Conservation (phyloP, 768 basidiomycete species). For the Naganishia onofrii region DNA sequence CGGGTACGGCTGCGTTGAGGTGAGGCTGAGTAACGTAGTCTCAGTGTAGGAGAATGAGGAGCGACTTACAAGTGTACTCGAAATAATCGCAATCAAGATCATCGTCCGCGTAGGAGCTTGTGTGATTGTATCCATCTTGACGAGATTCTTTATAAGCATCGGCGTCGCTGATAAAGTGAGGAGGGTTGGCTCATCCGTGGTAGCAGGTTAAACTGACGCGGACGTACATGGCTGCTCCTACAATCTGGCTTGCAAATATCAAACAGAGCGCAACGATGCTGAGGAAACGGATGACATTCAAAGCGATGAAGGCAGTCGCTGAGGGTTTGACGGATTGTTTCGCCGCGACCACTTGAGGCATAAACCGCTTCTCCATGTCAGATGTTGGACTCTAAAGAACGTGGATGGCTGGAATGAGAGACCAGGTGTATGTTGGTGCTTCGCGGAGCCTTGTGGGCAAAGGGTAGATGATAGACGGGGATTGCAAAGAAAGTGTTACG, state of each 20-base stretch:
- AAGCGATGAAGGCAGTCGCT: conserved; percentile 54
- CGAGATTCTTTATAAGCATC: conserved; percentile 42
- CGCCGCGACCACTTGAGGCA: conserved; percentile 10
- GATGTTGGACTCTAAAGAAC: neutral
- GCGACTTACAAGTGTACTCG: conserved; percentile 54
- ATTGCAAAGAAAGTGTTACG: neutral
- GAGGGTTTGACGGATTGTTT: conserved; percentile 35
- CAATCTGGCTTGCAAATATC: conserved; percentile 66
- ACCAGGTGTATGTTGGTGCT: too few species aligned
- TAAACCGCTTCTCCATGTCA: conserved; percentile 14
- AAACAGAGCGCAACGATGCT: conserved; percentile 76
- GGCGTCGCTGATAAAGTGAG: conserved; percentile 40
- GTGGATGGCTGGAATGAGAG: neutral
- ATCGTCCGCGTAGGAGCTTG: conserved; percentile 27
- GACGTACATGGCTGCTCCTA: conserved; percentile 53
- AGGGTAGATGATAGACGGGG: neutral
- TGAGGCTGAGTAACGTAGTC: conserved; percentile 19
- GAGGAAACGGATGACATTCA: conserved; percentile 73
- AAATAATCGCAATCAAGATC: conserved; percentile 72
- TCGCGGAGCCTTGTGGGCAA: too few species aligned
- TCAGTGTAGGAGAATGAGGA: neutral
- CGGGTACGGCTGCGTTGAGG: conserved; percentile 71
- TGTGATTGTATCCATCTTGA: neutral
- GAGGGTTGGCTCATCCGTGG: neutral
- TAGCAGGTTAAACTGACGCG: neutral